Base-by-base conservation (phyloP, 805 yeast genomes). In the Saturnispora sekii region DNA sequence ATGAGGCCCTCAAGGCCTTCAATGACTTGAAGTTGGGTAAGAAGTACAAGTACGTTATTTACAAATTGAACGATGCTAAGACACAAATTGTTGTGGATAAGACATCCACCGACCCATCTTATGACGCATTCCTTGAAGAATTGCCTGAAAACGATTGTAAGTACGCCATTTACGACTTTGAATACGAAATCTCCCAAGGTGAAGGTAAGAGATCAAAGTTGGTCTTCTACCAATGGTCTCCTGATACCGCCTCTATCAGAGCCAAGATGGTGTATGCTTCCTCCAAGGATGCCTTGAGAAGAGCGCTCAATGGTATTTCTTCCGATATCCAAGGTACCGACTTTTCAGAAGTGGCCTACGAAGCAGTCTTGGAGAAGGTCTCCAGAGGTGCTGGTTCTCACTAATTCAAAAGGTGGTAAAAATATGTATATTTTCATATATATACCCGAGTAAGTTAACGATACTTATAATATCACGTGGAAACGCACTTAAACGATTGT, bases 241-340 rank as follows among this genome's bases (percentile, higher is more conserved):
- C 98, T 60, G 98, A 93, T 65, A 86, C 95, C 51, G 96, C 97
- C 45, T 87, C 93, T 51, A 81, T 93, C 60, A 84, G 94, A 74
- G 67, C 88, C 58, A 93, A 93, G 84, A 93, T 93, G 98, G 84
- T 90, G 51, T 90, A 89, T 73, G 97, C 98, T 40, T 79, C 96
- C n/a, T 89, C 97, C 49, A 88, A 88, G 71, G 97, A 89, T 60
- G 96, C 97, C 41, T 77, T 93, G 62, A 90, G 97, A 76, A 87
- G 96, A 71, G 90, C 98, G 46, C 75, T 93, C 63, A 90, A 85
- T 66, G 98, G 98, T 68, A 80, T 93, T 55, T 73, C 96, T 47
- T 67, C 95, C 56, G 98, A 93, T 63, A 75, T 93, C 61, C 98
- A 93, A 74, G 98, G 97, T 63, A 93, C 98, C 48, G 98, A 93